Evolutionary conservation across 768 basidiomycete genomes (phyloP).

Genomic region (Paxillus involutus): DNA sequence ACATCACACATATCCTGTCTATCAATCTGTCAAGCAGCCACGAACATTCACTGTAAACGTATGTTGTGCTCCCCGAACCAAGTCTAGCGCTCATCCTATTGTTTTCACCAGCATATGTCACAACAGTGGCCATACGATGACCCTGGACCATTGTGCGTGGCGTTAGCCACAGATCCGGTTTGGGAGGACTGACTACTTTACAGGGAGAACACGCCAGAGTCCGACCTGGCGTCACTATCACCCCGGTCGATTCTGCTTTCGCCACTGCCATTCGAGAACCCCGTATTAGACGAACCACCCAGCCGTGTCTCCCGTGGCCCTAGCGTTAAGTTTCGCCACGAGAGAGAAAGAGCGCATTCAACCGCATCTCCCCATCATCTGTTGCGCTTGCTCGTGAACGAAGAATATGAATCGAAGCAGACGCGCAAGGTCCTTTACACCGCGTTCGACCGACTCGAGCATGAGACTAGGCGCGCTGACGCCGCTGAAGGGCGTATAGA

Average conservation of each 20-base stretch:
- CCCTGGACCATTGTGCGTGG: slow-evolving; percentile 20
- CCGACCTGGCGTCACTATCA: slow-evolving; percentile 26
- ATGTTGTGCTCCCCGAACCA: background rate
- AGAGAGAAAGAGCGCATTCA: slow-evolving; percentile 35
- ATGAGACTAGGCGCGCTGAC: slow-evolving; percentile 36
- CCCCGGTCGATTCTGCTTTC: slow-evolving; percentile 30
- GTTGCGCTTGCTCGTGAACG: slow-evolving; percentile 35
- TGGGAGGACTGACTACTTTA: slow-evolving; percentile 1
- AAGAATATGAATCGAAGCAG: slow-evolving; percentile 41
- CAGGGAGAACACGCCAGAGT: slow-evolving; percentile 23
- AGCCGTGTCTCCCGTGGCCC: slow-evolving; percentile 28
- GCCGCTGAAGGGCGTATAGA: slow-evolving; percentile 34
- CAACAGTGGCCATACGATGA: slow-evolving; percentile 19
- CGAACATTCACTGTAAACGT: slow-evolving; percentile 2
- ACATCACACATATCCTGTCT: background rate
- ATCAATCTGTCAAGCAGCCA: background rate
- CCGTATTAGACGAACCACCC: background rate
- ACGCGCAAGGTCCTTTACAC: slow-evolving; percentile 37
- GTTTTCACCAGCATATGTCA: slow-evolving; percentile 19
- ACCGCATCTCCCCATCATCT: slow-evolving; percentile 29
- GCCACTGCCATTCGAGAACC: slow-evolving; percentile 17
- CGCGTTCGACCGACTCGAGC: slow-evolving; percentile 38
- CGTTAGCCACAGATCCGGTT: background rate
- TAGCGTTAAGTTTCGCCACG: slow-evolving; percentile 30
- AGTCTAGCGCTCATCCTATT: slow-evolving; percentile 5